Conservation (phyloP, 73 alveolate species). For the Tetrahymena borealis region DNA sequence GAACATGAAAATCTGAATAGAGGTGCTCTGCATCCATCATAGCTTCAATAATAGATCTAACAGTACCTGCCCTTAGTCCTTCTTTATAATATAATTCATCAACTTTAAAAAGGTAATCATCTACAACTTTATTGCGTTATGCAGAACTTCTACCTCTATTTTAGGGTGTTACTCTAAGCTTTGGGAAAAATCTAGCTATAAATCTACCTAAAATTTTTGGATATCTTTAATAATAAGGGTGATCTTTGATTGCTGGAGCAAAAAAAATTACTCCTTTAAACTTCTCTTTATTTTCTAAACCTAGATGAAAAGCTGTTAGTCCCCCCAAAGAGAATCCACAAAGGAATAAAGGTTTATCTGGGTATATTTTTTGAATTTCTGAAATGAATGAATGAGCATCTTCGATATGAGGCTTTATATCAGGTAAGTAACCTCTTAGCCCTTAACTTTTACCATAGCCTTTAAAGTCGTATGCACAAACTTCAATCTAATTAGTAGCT, state of each 20-base stretch:
- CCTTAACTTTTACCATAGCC: neutral
- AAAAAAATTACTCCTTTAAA: neutral
- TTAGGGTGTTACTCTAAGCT: neutral
- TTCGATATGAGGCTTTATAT: neutral
- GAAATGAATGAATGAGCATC: neutral
- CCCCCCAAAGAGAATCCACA: neutral
- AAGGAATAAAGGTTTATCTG: neutral
- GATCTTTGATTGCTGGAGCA: neutral
- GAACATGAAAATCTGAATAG: neutral
- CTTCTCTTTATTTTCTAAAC: neutral
- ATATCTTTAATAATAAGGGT: neutral
- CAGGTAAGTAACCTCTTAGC: neutral
- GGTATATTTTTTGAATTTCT: neutral
- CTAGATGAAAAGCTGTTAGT: neutral
- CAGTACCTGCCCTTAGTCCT: neutral
- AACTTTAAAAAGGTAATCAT: neutral
- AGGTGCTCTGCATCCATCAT: neutral
- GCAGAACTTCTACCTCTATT: neutral
- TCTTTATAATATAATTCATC: neutral
- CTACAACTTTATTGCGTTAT: neutral
- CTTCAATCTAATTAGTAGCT: neutral
- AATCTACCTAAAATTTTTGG: neutral
- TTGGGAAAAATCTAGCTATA: neutral
- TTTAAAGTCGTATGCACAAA: neutral
- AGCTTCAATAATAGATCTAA: neutral